phyloP scores from a whole-genome alignment of 2,329 filamentous ascomycete genomes.

The Sporothrix mexicana region DNA sequence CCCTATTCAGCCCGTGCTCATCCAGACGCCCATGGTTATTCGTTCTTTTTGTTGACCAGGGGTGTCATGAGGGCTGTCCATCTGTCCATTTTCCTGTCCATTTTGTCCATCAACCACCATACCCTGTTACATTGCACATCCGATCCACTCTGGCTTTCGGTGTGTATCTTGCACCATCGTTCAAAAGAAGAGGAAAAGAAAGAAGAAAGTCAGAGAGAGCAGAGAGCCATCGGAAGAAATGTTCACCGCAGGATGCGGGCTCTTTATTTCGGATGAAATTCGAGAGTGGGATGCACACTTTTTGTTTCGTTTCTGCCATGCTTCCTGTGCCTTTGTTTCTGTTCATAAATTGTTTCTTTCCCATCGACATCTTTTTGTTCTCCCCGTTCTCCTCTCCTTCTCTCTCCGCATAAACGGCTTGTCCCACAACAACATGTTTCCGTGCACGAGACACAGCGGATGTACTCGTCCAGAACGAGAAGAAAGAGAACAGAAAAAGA shows the following conservation, averaged over 20 bases:
- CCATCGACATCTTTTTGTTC: neutral
- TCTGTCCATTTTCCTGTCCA: no score
- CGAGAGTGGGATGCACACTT: neutral
- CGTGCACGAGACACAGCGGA: constrained; percentile 12
- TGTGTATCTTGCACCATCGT: constrained; percentile 11
- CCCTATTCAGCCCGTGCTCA: constrained; percentile 25
- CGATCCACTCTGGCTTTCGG: constrained; percentile 12
- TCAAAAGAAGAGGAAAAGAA: neutral
- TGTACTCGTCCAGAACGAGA: constrained; percentile 18
- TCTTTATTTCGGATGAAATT: constrained; percentile 22
- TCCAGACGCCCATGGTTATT: constrained; percentile 5
- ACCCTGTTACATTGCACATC: neutral
- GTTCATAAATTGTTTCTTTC: neutral
- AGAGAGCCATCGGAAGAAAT: neutral
- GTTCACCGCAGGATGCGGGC: neutral
- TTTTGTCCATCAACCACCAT: neutral
- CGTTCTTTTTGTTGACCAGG: neutral
- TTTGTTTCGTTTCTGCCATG: constrained; percentile 15
- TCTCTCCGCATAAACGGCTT: constrained; percentile 13
- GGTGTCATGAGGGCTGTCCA: constrained; percentile 20
- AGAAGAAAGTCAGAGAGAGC: no score
- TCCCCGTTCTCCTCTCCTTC: neutral
- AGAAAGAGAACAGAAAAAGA: neutral
- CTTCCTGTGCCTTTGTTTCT: neutral
- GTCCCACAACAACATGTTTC: constrained; percentile 11